A percentile compares a stretch with the other conserved stretches of the same genome.
Evolutionary conservation across 2,329 filamentous ascomycete genomes (phyloP).

Genomic region (Aspergillus quadricinctus): DNA sequence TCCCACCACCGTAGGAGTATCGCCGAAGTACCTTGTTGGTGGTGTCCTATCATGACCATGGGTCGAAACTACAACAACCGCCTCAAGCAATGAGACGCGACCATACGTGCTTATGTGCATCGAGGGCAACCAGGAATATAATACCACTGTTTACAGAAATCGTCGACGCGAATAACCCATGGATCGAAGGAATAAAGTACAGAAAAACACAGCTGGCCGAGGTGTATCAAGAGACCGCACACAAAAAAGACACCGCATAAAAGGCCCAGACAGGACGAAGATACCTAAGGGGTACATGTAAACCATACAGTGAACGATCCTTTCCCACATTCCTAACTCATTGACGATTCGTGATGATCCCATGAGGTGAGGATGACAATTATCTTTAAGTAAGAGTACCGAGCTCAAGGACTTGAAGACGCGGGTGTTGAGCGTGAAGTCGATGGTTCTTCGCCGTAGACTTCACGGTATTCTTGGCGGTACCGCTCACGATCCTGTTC

Average conservation of each 20-base stretch:
- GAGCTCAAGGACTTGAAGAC: not conserved
- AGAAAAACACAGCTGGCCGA: not conserved
- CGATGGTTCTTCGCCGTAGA: slow-evolving; percentile 30
- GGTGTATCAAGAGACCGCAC: not conserved
- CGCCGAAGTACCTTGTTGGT: not conserved
- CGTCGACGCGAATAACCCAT: not conserved
- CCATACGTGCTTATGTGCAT: not conserved
- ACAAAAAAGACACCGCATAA: not conserved
- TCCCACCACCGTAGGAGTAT: not conserved
- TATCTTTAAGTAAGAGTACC: no score
- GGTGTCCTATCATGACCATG: no score
- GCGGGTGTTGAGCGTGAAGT: not conserved
- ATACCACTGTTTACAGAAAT: not conserved
- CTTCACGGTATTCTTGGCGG: slow-evolving; percentile 29
- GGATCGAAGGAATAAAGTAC: not conserved
- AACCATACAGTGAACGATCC: not conserved
- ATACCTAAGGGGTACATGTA: not conserved
- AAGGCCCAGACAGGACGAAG: not conserved
- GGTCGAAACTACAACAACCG: no score
- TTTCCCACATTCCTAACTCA: not conserved
- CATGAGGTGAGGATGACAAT: not conserved
- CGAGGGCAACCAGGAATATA: not conserved
- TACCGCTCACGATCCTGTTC: slow-evolving; percentile 31
- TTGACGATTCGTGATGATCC: not conserved
- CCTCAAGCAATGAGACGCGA: not conserved